phyloP scores from a whole-genome alignment of 1,284 basidiomycete species.

The Tremellales sp. region DNA sequence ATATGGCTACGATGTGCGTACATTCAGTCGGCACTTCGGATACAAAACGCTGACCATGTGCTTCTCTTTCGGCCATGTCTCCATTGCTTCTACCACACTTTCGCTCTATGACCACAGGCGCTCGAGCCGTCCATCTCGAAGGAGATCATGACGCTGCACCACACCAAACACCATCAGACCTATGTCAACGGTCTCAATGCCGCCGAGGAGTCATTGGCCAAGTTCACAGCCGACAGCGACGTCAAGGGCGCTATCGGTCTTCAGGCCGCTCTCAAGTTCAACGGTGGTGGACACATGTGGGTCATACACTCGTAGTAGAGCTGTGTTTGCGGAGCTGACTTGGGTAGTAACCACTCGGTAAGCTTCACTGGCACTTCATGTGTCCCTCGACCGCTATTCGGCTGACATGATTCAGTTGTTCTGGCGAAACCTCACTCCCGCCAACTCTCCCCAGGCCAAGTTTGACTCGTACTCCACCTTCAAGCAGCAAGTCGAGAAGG shows the following conservation, averaged over 20 bases:
- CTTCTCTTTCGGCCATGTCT: background rate
- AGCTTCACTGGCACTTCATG: conserved; percentile 10
- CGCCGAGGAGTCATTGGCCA: conserved; percentile 77
- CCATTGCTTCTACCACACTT: background rate
- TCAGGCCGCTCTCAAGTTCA: conserved; percentile 83
- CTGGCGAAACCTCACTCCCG: conserved; percentile 90
- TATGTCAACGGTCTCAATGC: conserved; percentile 90
- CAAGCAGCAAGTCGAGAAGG: conserved; percentile 72
- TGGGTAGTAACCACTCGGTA: conserved; percentile 44
- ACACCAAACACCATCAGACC: conserved; percentile 91
- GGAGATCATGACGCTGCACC: conserved; percentile 90
- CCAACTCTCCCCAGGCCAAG: conserved; percentile 58
- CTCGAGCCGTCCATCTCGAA: conserved; percentile 57
- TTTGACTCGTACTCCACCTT: conserved; percentile 65
- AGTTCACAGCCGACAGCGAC: conserved; percentile 55
- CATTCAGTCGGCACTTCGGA: conserved; percentile 4
- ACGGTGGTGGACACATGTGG: conserved; percentile 69
- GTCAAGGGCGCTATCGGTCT: conserved; percentile 78
- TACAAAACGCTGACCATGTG: background rate
- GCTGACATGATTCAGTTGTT: conserved; percentile 83
- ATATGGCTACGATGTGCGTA: conserved; percentile 78
- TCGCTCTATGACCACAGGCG: conserved; percentile 38
- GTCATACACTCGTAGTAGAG: conserved; percentile 6
- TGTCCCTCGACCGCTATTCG: background rate
- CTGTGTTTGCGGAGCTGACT: background rate